Evolutionary conservation across 768 basidiomycete species (phyloP).

Genomic region (Boletus subparvulus): DNA sequence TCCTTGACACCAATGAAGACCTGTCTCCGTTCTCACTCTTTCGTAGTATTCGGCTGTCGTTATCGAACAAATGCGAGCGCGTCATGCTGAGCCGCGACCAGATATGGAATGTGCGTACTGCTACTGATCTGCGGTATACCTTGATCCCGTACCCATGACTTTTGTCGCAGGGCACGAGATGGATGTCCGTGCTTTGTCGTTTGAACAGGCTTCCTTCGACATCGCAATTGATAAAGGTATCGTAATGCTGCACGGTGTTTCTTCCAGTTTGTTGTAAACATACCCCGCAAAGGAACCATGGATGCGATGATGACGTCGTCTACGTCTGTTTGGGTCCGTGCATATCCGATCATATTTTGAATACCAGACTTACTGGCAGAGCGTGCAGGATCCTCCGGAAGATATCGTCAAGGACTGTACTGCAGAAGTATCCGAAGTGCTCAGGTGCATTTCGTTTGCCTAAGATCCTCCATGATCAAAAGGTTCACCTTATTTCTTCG

Average conservation of each 20-base stretch:
- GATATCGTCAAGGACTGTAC: slow-evolving; percentile 69
- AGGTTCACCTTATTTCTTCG: not conserved
- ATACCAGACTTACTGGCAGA: slow-evolving; percentile 2
- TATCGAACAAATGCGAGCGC: slow-evolving; percentile 68
- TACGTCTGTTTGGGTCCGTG: slow-evolving; percentile 75
- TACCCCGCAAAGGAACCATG: slow-evolving; percentile 59
- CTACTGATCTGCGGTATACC: not conserved
- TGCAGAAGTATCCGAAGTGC: slow-evolving; percentile 72
- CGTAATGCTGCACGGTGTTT: not conserved
- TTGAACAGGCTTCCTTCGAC: slow-evolving; percentile 62
- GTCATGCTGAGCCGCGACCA: slow-evolving; percentile 49
- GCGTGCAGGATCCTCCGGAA: slow-evolving; percentile 64
- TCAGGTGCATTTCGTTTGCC: slow-evolving; percentile 45
- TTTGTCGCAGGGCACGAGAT: slow-evolving; percentile 68
- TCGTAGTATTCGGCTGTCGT: slow-evolving; percentile 71
- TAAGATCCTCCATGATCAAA: not conserved
- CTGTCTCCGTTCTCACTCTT: not conserved
- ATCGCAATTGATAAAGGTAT: slow-evolving; percentile 82
- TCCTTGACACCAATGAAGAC: not conserved
- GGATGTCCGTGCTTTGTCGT: slow-evolving; percentile 71
- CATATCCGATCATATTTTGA: not conserved
- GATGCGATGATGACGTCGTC: slow-evolving; percentile 87
- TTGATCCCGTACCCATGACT: not conserved
- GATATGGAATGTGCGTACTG: slow-evolving; percentile 66
- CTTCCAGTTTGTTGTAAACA: not conserved